A percentile compares a stretch with the other conserved stretches of the same genome.
These are phyloP conservation scores for Parathielavia appendiculata DNA, from an alignment of 495 filamentous ascomycete species.

Conservation along the genomic window DNA sequence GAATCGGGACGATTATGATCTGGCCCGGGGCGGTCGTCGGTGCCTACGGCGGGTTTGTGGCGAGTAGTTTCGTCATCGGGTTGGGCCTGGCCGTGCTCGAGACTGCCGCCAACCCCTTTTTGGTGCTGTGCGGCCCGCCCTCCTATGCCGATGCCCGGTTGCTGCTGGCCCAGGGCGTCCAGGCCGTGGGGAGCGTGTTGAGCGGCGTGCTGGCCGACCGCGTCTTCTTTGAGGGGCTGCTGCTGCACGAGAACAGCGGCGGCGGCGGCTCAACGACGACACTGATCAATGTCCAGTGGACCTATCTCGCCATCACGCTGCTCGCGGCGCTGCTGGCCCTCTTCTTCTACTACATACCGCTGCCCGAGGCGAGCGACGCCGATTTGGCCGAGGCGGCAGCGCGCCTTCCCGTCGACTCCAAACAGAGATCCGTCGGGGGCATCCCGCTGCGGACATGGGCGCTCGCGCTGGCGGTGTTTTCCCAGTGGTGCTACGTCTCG, in stretches of 20 bases:
- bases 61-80: constrained; percentile 64
- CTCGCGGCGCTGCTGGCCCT: constrained; percentile 62
- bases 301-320: constrained; percentile 67
- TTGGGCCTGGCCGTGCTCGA: constrained; percentile 66
- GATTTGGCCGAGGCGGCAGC: constrained; percentile 45
- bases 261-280: constrained; percentile 17
- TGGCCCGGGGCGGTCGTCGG: constrained; percentile 59
- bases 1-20: constrained; percentile 59
- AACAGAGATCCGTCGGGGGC: constrained; percentile 33
- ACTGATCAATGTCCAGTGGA: constrained; percentile 68
- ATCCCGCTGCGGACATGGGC: constrained; percentile 38
- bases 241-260: constrained; percentile 1
- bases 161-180: constrained; percentile 63
- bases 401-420: constrained; percentile 38
- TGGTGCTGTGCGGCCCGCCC: constrained; percentile 51
- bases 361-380: constrained; percentile 48
- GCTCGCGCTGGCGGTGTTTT: constrained; percentile 58
- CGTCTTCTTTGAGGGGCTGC: constrained; percentile 48
- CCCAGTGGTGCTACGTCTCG: constrained; percentile 71
- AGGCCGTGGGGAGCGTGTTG: constrained; percentile 62
- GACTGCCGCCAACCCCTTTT: constrained; percentile 59
- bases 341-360: constrained; percentile 55
- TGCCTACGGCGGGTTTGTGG: constrained; percentile 66
- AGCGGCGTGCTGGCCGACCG: constrained; percentile 62
- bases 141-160: constrained; percentile 53